Base-by-base conservation (phyloP, 768 basidiomycete species). In the Suillus paluster region DNA sequence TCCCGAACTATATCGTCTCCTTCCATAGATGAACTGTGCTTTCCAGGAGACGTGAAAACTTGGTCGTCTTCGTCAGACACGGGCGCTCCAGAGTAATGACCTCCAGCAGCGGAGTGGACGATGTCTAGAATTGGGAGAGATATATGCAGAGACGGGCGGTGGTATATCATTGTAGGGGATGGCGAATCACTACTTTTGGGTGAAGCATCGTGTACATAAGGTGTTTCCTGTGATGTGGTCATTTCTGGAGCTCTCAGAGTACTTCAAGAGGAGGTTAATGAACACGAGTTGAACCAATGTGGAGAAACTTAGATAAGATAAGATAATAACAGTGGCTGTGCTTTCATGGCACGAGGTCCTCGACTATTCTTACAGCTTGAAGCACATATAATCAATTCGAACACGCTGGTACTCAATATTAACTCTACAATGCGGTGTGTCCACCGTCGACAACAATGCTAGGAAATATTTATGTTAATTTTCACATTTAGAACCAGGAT, bases 61-160 rank as follows among this genome's bases (percentile, higher is more conserved):
- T 50, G 2, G 8, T 64, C 64, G 6, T 63, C 63, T 39, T 38
- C n/a, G 7, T 66, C 36, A 19, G 66, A 59, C 7, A 84, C 73
- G 57, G 74, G 76, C 23, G 75, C 77, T 6, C 87, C 86, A 5
- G 85, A 83, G 66, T 88, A 90, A 66, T 89, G 87, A 17, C 80
- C 87, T 45, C 85, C 82, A 1, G 85, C 85, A 4, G 86, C 83
- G 0, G 86, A 86, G 64, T 83, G 81, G 39, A 87, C 77, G 10
- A 88, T 72, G 3, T 82, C 79, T 21, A 83, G 76, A 0, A 84
- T 82, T 1, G 84, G 86, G 1, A 87, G 65, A 19, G 77, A 71
- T 58, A 70, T 69, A 14, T 80, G 78, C 7, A 86, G 58, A 23
- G 79, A 69, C 14, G 75, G 75, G 3, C 78, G 74, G 64, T 86